Base-by-base conservation (phyloP, 306 rosid genomes). In the Pueraria montana region DNA sequence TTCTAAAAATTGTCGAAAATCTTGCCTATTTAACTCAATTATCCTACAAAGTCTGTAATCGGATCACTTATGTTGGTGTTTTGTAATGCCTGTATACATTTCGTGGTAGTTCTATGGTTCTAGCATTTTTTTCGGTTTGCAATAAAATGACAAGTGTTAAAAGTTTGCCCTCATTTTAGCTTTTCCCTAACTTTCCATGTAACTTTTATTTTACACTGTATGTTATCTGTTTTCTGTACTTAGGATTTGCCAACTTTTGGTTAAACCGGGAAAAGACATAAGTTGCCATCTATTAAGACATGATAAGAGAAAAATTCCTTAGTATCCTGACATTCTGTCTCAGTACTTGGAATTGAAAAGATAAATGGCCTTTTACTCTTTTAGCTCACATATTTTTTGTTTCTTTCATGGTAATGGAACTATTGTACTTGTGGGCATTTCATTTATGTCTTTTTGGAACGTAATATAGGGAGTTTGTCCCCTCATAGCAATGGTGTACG, bases 41-140 rank as follows among this genome's bases (percentile, higher is more conserved):
- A 27, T 27, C 23, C 48, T 52, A 21, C 17, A 17, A 53, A 34
- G 18, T 69, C 4, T 65, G 32, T 34, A 43, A 26, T 53, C 30
- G 20, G 23, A 55, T 55, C 11, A 24, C 69, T 49, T 30, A 79
- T 66, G 43, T 55, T 49, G 17, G 20, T 50, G 53, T 55, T 18
- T 74, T 64, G 24, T 67, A 42, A 23, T 11, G 45, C 53, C 27
- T 74, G 43, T 53, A 42, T 58, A 65, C 40, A 32, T 74, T 50
- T 63, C 14, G 58, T 18, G 68, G 61, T 26, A 66, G 67, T 64
- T 64, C 24, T 32, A 56, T 34, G 32, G 23, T 23, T 74, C 45
- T 59, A 23, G 78, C 34, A 46, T 74, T 24, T 42, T 61, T 78
- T 78, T 30, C 76, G 63, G 36, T 84, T 64, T 63, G 80, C 68